These are phyloP conservation scores for Didymella glomerata DNA, from an alignment of 2,329 filamentous ascomycete species.

Conservation along the genomic window DNA sequence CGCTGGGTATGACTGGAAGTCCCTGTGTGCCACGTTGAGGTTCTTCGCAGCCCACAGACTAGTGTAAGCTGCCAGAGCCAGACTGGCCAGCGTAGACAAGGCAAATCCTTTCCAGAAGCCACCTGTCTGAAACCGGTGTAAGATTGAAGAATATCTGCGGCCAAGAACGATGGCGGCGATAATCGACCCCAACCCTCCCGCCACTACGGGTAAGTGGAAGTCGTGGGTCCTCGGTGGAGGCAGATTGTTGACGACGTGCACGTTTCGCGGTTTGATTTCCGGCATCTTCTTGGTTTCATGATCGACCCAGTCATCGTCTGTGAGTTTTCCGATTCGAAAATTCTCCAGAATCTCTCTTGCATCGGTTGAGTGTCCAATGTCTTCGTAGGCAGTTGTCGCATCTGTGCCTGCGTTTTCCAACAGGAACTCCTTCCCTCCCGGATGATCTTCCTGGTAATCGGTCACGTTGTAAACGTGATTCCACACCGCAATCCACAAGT, in stretches of 20 bases:
- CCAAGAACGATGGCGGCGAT: slow-evolving; percentile 17
- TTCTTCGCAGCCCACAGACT: slow-evolving; percentile 24
- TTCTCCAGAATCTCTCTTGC: slow-evolving; percentile 54
- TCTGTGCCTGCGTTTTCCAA: slow-evolving; percentile 56
- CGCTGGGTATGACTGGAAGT: slow-evolving; percentile 26
- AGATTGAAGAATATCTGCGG: slow-evolving; percentile 15
- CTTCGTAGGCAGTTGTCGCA: slow-evolving; percentile 55
- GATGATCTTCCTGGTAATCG: slow-evolving; percentile 67
- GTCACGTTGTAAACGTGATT: slow-evolving; percentile 65
- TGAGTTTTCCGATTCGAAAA: slow-evolving; percentile 43
- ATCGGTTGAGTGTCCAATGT: slow-evolving; percentile 58
- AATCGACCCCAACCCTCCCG: slow-evolving; percentile 14
- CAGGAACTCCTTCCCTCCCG: slow-evolving; percentile 55
- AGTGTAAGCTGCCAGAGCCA: slow-evolving; percentile 17
- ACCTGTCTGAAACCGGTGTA: slow-evolving; percentile 16
- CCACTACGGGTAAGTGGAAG: slow-evolving; percentile 5
- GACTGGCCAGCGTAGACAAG: slow-evolving; percentile 21
- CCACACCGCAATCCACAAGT: slow-evolving; percentile 62
- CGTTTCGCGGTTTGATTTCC: slow-evolving; percentile 34
- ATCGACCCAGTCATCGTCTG: slow-evolving; percentile 28
- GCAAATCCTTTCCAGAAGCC: slow-evolving; percentile 29
- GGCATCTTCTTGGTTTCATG: slow-evolving; percentile 48
- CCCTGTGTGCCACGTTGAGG: slow-evolving; percentile 25
- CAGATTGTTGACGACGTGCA: slow-evolving; percentile 24
- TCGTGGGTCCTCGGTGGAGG: slow-evolving; percentile 21